Evolutionary conservation across 2,329 filamentous ascomycete genomes (phyloP).

Genomic region (Sordariomycetes sp.): DNA sequence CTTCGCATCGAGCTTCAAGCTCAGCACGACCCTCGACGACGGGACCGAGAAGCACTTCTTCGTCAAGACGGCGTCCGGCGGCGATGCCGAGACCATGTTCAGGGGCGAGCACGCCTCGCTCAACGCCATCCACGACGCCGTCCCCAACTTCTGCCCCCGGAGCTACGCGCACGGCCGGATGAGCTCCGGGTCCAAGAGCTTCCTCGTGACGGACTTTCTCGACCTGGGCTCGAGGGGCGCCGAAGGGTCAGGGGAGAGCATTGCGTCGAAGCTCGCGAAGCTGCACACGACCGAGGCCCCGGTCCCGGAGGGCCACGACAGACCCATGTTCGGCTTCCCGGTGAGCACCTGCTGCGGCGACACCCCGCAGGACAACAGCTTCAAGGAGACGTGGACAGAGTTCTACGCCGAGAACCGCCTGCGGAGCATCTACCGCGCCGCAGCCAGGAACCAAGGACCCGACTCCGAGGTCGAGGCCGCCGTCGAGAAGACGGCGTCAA

Average conservation of each 20-base stretch:
- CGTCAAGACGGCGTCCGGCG: constrained; percentile 59
- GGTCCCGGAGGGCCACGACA: constrained; percentile 44
- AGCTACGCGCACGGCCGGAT: constrained; percentile 64
- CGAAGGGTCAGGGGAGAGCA: constrained; percentile 38
- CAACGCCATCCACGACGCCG: constrained; percentile 64
- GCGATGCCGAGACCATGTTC: constrained; percentile 60
- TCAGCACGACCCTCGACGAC: constrained; percentile 36
- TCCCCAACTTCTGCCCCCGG: constrained; percentile 67
- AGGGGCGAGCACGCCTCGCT: constrained; percentile 74
- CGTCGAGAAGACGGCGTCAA: constrained; percentile 53
- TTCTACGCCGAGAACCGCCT: constrained; percentile 74
- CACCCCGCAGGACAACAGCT: constrained; percentile 62
- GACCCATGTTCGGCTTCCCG: constrained; percentile 72
- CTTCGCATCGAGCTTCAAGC: constrained; percentile 58
- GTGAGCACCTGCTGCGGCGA: constrained; percentile 74
- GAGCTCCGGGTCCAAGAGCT: constrained; percentile 39
- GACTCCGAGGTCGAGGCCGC: constrained; percentile 53
- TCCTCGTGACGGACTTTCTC: constrained; percentile 72
- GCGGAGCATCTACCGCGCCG: constrained; percentile 50
- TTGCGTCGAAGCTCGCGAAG: constrained; percentile 69
- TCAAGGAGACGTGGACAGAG: constrained; percentile 61
- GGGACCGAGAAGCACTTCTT: constrained; percentile 52
- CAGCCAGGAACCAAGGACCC: constrained; percentile 50
- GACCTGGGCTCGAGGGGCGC: constrained; percentile 36
- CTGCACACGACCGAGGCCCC: constrained; percentile 72